These are phyloP conservation scores for Pythium rishiriense DNA, from an alignment of 352 stramenopile species.

Conservation along the genomic window DNA sequence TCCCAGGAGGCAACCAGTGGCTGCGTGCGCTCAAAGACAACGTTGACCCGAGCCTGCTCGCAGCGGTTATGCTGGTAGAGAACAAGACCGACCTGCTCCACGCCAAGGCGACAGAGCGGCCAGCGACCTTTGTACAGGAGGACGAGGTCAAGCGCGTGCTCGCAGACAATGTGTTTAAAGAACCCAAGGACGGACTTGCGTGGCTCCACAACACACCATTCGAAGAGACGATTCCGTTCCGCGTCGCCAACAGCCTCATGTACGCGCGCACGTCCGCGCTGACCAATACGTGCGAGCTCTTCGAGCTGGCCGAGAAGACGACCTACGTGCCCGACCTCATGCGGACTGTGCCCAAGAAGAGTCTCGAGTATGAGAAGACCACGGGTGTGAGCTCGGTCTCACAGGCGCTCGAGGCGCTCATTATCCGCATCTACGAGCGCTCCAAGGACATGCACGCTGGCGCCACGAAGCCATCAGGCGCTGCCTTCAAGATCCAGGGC, in stretches of 20 bases:
- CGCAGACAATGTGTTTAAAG: constrained; percentile 47
- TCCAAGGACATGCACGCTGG: constrained; percentile 58
- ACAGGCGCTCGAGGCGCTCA: constrained; percentile 60
- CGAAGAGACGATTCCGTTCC: constrained; percentile 49
- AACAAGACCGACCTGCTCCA: constrained; percentile 72
- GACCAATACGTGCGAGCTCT: constrained; percentile 58
- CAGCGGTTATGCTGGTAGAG: constrained; percentile 66
- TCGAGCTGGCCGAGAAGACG: constrained; percentile 54
- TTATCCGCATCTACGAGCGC: constrained; percentile 68
- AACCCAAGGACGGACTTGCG: constrained; percentile 43
- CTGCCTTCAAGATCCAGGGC: constrained; percentile 39
- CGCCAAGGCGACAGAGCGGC: constrained; percentile 34
- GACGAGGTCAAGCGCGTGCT: constrained; percentile 51
- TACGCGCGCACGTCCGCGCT: constrained; percentile 61
- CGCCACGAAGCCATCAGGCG: constrained; percentile 48
- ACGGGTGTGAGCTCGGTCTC: constrained; percentile 42
- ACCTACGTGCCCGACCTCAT: constrained; percentile 32
- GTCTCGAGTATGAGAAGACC: constrained; percentile 53
- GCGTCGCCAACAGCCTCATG: constrained; percentile 68
- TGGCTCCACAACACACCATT: constrained; percentile 53
- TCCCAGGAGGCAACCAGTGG: constrained; percentile 54
- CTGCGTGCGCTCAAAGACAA: constrained; percentile 66
- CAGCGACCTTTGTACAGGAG: constrained; percentile 46
- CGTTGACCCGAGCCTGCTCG: constrained; percentile 49
- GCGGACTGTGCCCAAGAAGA: constrained; percentile 31